Base-by-base conservation (phyloP, 768 basidiomycete genomes). In the Dacryopinax spathularia region DNA sequence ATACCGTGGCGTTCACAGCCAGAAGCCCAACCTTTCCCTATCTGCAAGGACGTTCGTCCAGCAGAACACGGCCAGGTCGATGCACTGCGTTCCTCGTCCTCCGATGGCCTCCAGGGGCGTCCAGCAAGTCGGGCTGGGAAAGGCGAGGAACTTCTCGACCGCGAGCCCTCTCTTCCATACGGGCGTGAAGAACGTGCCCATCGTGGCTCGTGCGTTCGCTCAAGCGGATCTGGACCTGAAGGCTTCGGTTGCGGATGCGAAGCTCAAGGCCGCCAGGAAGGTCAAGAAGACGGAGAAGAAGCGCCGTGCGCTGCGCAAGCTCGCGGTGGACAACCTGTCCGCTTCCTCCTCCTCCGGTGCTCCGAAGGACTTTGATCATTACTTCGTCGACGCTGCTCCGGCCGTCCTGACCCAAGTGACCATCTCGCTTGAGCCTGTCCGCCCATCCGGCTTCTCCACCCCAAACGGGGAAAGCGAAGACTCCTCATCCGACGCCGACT, bases 101-200 rank as follows among this genome's bases (percentile, higher is more conserved):
- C 48, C 48, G 3, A 56, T 29, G 10, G 48, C 20, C 25, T 56
- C 48, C 22, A 56, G 25, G 48, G 48, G 48, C 18, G 29, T 56
- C 5, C 48, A 56, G 48, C 48, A 56, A 20, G 48, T 56, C 25
- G 48, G 48, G 9, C 18, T 56, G 48, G 48, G 48, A 22, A 56
- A 56, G 29, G 48, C 48, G 48, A 56, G 48, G 48, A 56, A 29
- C 48, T 56, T 56, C 48, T 56, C 48, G 2, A 56, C 48, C 25
- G 48, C 48, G 48, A 56, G 48, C 48, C 48, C 48, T 22, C 48
- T 56, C 22, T 56, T 56, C 48, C 48, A 56, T 29, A 56, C 48
- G 13, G 22, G 13, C 25, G 48, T 56, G 25, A 56, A 56, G 48
- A 56, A 56, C 29, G 48, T 56, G 29, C 48, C 48, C 13, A 56